These are phyloP conservation scores for Eutrema yunnanense DNA, from an alignment of 345 rosid genomes.

Conservation along the genomic window DNA sequence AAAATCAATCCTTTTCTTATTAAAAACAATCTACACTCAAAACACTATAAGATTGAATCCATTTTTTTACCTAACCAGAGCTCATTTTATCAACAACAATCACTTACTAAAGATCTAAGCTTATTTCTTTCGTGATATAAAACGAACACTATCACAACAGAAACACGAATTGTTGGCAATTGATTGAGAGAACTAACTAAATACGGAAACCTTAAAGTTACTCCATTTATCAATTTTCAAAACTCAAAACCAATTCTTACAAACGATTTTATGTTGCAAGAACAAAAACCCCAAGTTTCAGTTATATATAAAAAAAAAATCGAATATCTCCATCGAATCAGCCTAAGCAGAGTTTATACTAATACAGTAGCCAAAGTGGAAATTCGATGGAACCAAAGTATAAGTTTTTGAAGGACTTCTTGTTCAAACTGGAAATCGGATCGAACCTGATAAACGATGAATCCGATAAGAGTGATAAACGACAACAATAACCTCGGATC, in stretches of 20 bases:
- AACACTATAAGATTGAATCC: neutral
- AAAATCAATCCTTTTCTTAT: too few relatives aligned
- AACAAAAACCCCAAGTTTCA: neutral
- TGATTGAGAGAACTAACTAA: neutral
- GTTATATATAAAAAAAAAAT: neutral
- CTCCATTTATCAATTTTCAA: neutral
- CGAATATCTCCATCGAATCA: neutral
- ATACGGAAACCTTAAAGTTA: neutral
- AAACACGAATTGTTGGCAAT: neutral
- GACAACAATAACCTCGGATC: neutral
- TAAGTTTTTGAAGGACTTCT: neutral
- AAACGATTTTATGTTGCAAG: neutral
- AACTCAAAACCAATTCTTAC: neutral
- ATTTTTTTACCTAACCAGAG: too few relatives aligned
- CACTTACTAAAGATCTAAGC: neutral
- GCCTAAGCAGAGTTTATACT: neutral
- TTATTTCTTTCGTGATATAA: neutral
- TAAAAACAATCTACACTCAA: neutral
- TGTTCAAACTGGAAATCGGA: neutral
- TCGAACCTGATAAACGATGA: conserved; percentile 72
- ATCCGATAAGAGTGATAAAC: conserved; percentile 48
- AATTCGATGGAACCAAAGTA: neutral
- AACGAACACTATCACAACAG: neutral
- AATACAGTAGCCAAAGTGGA: neutral
- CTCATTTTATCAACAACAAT: too few relatives aligned